These are phyloP conservation scores for Sclerospora graminicola DNA, from an alignment of 352 stramenopile genomes.

Conservation along the genomic window DNA sequence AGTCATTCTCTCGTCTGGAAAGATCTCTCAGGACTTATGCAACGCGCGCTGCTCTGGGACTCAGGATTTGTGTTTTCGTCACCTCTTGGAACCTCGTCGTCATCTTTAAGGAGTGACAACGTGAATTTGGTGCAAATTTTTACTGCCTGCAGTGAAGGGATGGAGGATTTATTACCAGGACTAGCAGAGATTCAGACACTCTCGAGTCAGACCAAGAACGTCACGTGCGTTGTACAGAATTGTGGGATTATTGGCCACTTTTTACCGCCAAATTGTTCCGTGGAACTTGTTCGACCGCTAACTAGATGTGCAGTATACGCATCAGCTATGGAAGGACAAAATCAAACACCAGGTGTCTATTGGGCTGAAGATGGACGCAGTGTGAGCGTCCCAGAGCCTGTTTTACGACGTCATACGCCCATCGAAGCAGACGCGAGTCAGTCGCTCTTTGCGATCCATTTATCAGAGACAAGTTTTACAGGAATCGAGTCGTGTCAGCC, in stretches of 20 bases:
- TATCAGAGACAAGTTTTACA: slow-evolving; percentile 30
- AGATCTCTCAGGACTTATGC: slow-evolving; percentile 42
- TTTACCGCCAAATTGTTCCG: slow-evolving; percentile 22
- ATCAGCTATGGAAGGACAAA: slow-evolving; percentile 21
- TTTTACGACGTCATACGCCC: slow-evolving; percentile 39
- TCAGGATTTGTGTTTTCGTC: slow-evolving; percentile 45
- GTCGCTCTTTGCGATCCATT: slow-evolving; percentile 54
- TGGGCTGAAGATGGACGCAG: slow-evolving; percentile 60
- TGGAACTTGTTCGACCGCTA: slow-evolving; percentile 20
- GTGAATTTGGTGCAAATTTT: slow-evolving; percentile 43
- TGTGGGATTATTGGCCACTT: slow-evolving; percentile 58
- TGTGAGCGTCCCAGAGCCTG: slow-evolving; percentile 29
- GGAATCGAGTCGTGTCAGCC: slow-evolving; percentile 38
- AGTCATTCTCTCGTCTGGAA: slow-evolving; percentile 25
- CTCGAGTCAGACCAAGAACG: slow-evolving; percentile 14
- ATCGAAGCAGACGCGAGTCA: slow-evolving; percentile 6
- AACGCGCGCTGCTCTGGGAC: slow-evolving; percentile 68
- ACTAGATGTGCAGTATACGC: slow-evolving; percentile 36
- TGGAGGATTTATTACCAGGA: slow-evolving; percentile 48
- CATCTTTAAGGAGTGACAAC: slow-evolving; percentile 4
- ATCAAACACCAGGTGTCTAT: slow-evolving; percentile 24
- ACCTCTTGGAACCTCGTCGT: slow-evolving; percentile 1
- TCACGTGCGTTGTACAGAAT: slow-evolving; percentile 23
- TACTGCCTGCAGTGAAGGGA: slow-evolving; percentile 41
- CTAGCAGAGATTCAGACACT: slow-evolving; percentile 25